Percentiles rank a stretch among this genome's conserved stretches.
Conservation (phyloP, 805 yeast species). For the Scheffersomyces amazonensis region DNA sequence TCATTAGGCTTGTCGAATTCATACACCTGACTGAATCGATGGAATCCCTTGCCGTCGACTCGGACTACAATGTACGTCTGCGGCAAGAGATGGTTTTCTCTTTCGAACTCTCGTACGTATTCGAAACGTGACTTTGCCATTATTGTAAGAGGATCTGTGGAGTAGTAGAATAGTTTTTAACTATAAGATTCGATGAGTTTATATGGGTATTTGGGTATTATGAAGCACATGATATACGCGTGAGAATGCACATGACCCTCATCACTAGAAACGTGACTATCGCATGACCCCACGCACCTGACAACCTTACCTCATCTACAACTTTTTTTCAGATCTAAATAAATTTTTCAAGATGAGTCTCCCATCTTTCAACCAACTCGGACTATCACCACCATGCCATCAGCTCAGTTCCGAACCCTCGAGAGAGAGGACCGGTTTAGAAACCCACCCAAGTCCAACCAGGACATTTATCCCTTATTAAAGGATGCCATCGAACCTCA, state of each 20-base stretch:
- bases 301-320: too few species aligned
- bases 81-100: conserved; percentile 68
- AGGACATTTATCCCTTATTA: conserved; percentile 70
- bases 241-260: too few species aligned
- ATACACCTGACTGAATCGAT: conserved; percentile 72
- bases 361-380: conserved; percentile 1
- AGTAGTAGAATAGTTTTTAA: neutral
- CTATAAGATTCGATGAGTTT: too few species aligned
- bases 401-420: conserved; percentile 72
- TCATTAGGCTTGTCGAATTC: conserved; percentile 89
- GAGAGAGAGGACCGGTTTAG: conserved; percentile 84
- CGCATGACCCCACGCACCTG: too few species aligned
- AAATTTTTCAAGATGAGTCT: neutral
- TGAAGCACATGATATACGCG: too few species aligned
- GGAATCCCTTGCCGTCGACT: conserved; percentile 93
- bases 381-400: conserved; percentile 21
- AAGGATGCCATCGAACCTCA: conserved; percentile 93
- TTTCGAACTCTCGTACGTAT: conserved; percentile 81
- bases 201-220: too few species aligned
- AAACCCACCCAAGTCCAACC: conserved; percentile 85
- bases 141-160: neutral
- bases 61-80: conserved; percentile 80
- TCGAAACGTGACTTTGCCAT: conserved; percentile 90
- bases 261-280: too few species aligned
- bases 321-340: too few species aligned